Percentiles rank a stretch among this genome's conserved stretches.
These are phyloP conservation scores for Entomortierella chlamydospora DNA, from an alignment of 192 early-diverging fungal genomes.

Conservation along the genomic window DNA sequence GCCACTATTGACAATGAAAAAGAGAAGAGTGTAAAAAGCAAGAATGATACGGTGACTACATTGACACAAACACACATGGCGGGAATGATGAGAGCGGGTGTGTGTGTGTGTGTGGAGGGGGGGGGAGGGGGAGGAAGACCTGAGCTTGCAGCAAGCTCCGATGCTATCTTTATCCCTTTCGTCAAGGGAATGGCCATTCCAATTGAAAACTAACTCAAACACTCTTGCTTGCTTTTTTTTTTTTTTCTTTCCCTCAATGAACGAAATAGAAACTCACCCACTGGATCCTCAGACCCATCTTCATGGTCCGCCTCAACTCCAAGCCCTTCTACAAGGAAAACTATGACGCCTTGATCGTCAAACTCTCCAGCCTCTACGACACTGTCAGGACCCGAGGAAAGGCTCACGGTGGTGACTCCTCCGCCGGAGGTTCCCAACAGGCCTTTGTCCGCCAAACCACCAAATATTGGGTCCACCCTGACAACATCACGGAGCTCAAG, in stretches of 20 bases:
- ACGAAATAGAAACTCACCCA: constrained; percentile 83
- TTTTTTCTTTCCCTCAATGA: neutral
- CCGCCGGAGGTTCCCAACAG: constrained; percentile 67
- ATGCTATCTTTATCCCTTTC: no score
- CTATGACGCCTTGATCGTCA: constrained; percentile 90
- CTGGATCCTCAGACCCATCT: constrained; percentile 85
- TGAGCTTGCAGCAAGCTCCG: no score
- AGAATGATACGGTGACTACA: no score
- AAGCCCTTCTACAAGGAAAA: constrained; percentile 89
- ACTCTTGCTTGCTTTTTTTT: neutral
- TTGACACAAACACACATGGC: no score
- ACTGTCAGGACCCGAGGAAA: constrained; percentile 82
- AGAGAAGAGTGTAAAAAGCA: no score
- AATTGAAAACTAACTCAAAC: constrained; percentile 1
- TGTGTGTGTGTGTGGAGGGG: no score
- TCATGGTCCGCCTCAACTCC: constrained; percentile 83
- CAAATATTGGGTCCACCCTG: constrained; percentile 99
- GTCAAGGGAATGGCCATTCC: neutral
- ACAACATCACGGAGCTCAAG: constrained; percentile 97
- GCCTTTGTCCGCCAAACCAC: constrained; percentile 94
- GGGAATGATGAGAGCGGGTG: no score
- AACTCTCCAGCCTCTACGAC: constrained; percentile 87
- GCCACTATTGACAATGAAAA: no score
- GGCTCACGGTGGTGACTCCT: constrained; percentile 64
- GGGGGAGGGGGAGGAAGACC: no score